phyloP scores from a whole-genome alignment of 129 eudicot species.

The Arctium lappa region DNA sequence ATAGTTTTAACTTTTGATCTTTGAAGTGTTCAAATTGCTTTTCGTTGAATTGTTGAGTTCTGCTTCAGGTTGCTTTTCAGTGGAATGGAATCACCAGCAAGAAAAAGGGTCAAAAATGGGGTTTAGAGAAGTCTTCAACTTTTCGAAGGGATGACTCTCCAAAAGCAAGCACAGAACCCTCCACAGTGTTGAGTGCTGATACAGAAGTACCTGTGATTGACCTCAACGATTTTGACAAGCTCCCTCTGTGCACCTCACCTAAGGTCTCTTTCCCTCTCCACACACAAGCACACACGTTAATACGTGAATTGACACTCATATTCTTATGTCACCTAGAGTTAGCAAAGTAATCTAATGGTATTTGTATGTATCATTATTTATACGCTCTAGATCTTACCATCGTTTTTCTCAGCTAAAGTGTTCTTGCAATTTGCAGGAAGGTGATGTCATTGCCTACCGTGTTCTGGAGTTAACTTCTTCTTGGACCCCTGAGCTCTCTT shows the following conservation, averaged over 20 bases:
- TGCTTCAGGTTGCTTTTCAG: slow-evolving; percentile 51
- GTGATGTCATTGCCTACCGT: slow-evolving; percentile 85
- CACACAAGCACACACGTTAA: neutral
- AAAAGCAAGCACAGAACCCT: slow-evolving; percentile 20
- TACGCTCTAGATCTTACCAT: neutral
- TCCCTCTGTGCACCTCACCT: slow-evolving; percentile 57
- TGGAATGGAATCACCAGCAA: slow-evolving; percentile 95
- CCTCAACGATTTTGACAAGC: slow-evolving; percentile 61
- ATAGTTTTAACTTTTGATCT: neutral
- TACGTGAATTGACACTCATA: neutral
- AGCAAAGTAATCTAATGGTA: too few species aligned
- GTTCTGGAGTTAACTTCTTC: slow-evolving; percentile 79
- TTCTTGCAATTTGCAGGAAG: slow-evolving; percentile 52
- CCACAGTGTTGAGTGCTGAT: slow-evolving; percentile 19
- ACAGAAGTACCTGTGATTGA: slow-evolving; percentile 30
- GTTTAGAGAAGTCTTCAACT: slow-evolving; percentile 48
- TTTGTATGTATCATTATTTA: neutral
- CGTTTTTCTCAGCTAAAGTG: neutral
- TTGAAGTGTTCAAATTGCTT: neutral
- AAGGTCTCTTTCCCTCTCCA: slow-evolving; percentile 46
- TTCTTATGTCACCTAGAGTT: too few species aligned
- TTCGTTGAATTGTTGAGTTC: neutral
- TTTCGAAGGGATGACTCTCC: slow-evolving; percentile 32
- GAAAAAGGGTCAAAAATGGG: slow-evolving; percentile 94
- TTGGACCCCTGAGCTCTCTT: slow-evolving; percentile 88